Percentiles rank a stretch among this genome's conserved stretches.
phyloP scores from a whole-genome alignment of 495 filamentous ascomycete species.

The Chaetomium cochliodes region DNA sequence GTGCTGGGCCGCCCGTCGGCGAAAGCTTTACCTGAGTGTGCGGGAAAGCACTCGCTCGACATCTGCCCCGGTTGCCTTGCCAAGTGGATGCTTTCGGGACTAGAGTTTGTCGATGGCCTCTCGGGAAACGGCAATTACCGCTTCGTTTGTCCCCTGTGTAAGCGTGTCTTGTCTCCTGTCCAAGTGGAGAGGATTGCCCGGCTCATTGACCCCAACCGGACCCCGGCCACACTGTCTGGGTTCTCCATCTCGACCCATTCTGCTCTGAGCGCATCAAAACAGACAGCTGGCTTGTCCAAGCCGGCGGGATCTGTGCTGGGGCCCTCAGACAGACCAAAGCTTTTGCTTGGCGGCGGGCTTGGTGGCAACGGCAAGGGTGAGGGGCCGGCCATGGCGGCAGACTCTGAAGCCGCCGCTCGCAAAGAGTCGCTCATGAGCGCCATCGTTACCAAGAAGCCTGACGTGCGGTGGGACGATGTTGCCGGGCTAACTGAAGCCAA shows the following conservation, averaged over 20 bases:
- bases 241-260: neutral
- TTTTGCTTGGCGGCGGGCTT: neutral
- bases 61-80: constrained; percentile 16
- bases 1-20: constrained; percentile 11
- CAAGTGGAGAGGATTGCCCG: constrained; percentile 17
- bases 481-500: constrained; percentile 87
- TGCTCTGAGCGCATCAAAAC: neutral
- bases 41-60: constrained; percentile 17
- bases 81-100: constrained; percentile 10
- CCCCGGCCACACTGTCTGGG: constrained; percentile 4
- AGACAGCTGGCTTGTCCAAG: neutral
- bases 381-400: neutral
- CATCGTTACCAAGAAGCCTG: constrained; percentile 86
- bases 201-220: constrained; percentile 11
- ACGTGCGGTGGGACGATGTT: constrained; percentile 92
- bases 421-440: constrained; percentile 45
- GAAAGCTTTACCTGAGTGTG: constrained; percentile 7
- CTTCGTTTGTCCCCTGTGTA: constrained; percentile 13
- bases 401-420: neutral
- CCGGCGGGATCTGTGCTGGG: neutral
- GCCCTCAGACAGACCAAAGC: neutral
- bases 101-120: constrained; percentile 5
- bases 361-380: too few species aligned
- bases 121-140: constrained; percentile 10
- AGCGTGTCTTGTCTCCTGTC: constrained; percentile 1